Evolutionary conservation across 371 early-diverging fungal species (phyloP).

Genomic region (Phascolomyces articulosus): DNA sequence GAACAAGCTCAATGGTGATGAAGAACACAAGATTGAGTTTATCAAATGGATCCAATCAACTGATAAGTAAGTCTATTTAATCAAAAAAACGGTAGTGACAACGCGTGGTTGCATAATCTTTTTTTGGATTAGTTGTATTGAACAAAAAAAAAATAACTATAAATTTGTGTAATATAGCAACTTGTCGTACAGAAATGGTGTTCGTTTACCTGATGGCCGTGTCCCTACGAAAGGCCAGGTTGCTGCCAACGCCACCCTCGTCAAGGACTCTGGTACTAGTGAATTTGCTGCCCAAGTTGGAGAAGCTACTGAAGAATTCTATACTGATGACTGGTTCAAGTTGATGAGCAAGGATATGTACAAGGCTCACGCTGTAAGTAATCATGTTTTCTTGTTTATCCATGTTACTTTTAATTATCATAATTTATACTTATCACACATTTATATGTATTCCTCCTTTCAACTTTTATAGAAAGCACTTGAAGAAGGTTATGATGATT

Average conservation of each 20-base stretch:
- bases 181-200: slow-evolving; percentile 25
- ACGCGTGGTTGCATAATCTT: no score
- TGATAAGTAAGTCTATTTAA: slow-evolving; percentile 29
- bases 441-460: no score
- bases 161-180: slow-evolving; percentile 13
- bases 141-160: background rate
- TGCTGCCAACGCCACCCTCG: slow-evolving; percentile 18
- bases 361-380: slow-evolving; percentile 20
- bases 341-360: slow-evolving; percentile 31
- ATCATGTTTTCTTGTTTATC: background rate
- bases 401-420: no score
- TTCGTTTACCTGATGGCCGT: slow-evolving; percentile 30
- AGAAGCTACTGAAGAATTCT: slow-evolving; percentile 15
- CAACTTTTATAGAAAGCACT: slow-evolving; percentile 26
- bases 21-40: slow-evolving; percentile 33
- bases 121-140: background rate
- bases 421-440: no score
- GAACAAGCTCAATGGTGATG: slow-evolving; percentile 24
- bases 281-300: slow-evolving; percentile 10
- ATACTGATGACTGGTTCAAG: slow-evolving; percentile 23
- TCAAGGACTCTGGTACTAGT: slow-evolving; percentile 6
- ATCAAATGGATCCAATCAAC: slow-evolving; percentile 33
- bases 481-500: slow-evolving; percentile 33
- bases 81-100: no score
- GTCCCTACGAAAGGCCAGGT: slow-evolving; percentile 31